Base-by-base conservation (phyloP, 192 early-diverging fungal species). In the Powellomyces hirtus region DNA sequence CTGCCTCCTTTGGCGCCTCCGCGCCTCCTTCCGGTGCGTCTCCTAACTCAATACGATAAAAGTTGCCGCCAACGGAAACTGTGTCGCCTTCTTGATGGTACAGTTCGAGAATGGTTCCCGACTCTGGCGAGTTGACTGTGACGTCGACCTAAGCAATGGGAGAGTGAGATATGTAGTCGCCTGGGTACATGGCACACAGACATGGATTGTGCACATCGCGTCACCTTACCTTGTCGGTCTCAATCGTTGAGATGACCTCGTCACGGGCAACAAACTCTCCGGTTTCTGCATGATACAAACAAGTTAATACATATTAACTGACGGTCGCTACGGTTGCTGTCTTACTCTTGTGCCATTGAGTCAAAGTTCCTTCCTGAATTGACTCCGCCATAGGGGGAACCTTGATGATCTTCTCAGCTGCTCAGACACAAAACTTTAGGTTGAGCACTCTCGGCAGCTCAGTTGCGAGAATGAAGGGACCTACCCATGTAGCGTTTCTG, bases 131-230 rank as follows among this genome's bases (percentile, higher is more conserved):
- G 86, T 99, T 99, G 71, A 99, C 91, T n/a, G 94, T 87, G 26
- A 98, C 90, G 77, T 97, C 97, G 66, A 99, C 88, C 89, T 92
- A n/a, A n/a, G n/a, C n/a, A n/a, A n/a, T n/a, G n/a, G n/a, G n/a
- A 55, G 52, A n/a, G n/a, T 55, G 8, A 55, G 52, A 55, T 29
- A 33, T 58, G 30, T 24, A 58, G 50, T 34, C 22, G 13, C n/a
- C 20, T 33, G 26, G 26, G 59, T 35, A n/a, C 27, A 42, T 18
- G 24, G 13, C 24, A 7, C 8, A 7, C 51, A 53, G 20, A 35
- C n/a, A n/a, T n/a, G n/a, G n/a, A n/a, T n/a, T n/a, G n/a, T n/a
- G n/a, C n/a, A n/a, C n/a, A n/a, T n/a, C n/a, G n/a, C n/a, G n/a
- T n/a, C n/a, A 55, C 38, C 55, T 58, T 75, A 91, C 89, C 87